Conservation (phyloP, 352 stramenopile genomes). For the Globisporangium iwayamae region DNA sequence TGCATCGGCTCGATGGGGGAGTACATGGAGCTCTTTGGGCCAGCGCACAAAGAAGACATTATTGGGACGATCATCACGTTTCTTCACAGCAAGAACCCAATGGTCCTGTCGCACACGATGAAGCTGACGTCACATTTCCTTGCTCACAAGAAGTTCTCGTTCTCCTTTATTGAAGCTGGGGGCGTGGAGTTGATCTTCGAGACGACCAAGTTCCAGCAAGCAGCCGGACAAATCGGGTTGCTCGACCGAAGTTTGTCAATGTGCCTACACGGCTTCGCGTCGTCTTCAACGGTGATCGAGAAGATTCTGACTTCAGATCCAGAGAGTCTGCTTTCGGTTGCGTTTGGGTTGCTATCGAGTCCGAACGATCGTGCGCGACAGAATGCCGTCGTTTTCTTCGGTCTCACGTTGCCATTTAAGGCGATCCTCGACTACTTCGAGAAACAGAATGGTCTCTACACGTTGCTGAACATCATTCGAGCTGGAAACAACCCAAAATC, state of each 20-base stretch:
- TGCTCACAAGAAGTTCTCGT: constrained; percentile 82
- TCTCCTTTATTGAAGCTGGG: constrained; percentile 70
- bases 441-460: constrained; percentile 81
- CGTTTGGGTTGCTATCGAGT: constrained; percentile 65
- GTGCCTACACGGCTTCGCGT: constrained; percentile 83
- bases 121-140: constrained; percentile 85
- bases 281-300: constrained; percentile 74
- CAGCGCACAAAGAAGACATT: constrained; percentile 80
- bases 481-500: constrained; percentile 75
- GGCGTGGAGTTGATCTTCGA: constrained; percentile 72
- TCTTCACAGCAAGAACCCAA: constrained; percentile 79
- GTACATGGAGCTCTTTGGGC: constrained; percentile 81
- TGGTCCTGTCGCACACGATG: constrained; percentile 76
- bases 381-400: constrained; percentile 84
- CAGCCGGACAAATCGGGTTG: constrained; percentile 47
- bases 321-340: constrained; percentile 55
- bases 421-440: constrained; percentile 83
- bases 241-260: constrained; percentile 80
- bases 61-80: constrained; percentile 81
- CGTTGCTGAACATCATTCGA: constrained; percentile 81
- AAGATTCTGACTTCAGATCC: constrained; percentile 55
- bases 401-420: constrained; percentile 75
- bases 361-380: constrained; percentile 77
- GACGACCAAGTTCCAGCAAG: constrained; percentile 54
- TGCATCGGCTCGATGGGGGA: constrained; percentile 83